Base-by-base conservation (phyloP, 2,329 filamentous ascomycete genomes). In the Fonsecaea erecta region DNA sequence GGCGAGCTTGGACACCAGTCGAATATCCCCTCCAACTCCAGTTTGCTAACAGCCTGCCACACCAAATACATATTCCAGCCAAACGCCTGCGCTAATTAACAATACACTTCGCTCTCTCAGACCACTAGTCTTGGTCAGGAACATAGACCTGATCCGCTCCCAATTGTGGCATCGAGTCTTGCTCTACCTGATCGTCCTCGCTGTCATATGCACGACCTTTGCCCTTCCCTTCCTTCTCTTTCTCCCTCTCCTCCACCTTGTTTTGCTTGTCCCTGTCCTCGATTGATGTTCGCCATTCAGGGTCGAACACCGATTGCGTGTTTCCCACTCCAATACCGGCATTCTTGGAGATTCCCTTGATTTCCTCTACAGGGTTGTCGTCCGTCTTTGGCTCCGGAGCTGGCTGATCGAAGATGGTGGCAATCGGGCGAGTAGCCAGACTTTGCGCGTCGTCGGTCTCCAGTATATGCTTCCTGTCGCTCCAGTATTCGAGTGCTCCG, bases 401-500 rank as follows among this genome's bases (percentile, higher is more conserved):
- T 8, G 62, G 55, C 34, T 58, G 60, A 43, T 66, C 65, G 43
- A 69, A 72, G 48, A 70, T 68, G 26, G 64, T 65, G 11, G 67
- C 55, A 32, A 67, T 72, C 32, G 64, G 61, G 66, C 48, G 55
- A 9, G 53, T 70, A 28, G 48, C 53, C 43, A 66, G 48, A 28
- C 18, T 55, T n/a, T 68, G 56, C 21, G 65, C 63, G 54, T 73
- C 71, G 30, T 59, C 63, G 16, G 66, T 70, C 46, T 67, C 66
- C 16, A 73, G 57, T 16, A 71, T 70, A 61, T 72, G 68, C 54
- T 82, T 79, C 60, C 82, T 78, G 74, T 96, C 91, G 74, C 90
- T 93, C 89, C 94, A 97, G 75, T 93, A 96, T 57, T 96, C 92
- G 6, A 97, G 81, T 65, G 85, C 88, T 63, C 88, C 88, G 56